These are phyloP conservation scores for Zasmidium angulare DNA, from an alignment of 2,329 filamentous ascomycete genomes.

Conservation along the genomic window DNA sequence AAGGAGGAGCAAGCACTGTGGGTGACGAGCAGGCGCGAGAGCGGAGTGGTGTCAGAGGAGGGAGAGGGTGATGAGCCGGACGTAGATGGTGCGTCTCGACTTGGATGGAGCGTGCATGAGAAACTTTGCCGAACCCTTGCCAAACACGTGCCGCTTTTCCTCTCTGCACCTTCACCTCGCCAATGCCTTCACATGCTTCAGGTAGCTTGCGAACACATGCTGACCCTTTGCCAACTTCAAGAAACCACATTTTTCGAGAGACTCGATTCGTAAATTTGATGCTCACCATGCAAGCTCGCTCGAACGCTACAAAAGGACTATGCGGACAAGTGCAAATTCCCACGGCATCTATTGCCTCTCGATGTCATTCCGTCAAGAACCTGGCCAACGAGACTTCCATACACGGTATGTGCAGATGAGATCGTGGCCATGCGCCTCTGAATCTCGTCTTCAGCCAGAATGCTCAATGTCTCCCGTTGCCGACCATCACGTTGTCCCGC, in stretches of 20 bases:
- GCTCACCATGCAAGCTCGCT: not conserved
- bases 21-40: not conserved
- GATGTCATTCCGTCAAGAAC: not conserved
- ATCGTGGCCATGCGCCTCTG: too few species aligned
- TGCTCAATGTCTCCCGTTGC: too few species aligned
- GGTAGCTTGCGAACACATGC: not conserved
- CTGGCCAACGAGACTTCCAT: too few species aligned
- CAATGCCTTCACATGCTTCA: not conserved
- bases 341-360: not conserved
- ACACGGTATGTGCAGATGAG: too few species aligned
- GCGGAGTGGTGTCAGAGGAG: not conserved
- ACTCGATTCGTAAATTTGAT: too few species aligned
- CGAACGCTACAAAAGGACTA: not conserved
- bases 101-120: not conserved
- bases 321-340: not conserved
- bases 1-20: not conserved
- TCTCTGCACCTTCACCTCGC: not conserved
- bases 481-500: too few species aligned
- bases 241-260: too few species aligned
- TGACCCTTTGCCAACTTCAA: too few species aligned
- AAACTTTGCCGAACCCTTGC: not conserved
- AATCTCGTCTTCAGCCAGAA: too few species aligned
- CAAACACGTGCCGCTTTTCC: not conserved
- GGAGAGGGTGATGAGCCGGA: not conserved
- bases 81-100: not conserved